Base-by-base conservation (phyloP, 2,329 filamentous ascomycete genomes). In the Colletotrichum phormii region DNA sequence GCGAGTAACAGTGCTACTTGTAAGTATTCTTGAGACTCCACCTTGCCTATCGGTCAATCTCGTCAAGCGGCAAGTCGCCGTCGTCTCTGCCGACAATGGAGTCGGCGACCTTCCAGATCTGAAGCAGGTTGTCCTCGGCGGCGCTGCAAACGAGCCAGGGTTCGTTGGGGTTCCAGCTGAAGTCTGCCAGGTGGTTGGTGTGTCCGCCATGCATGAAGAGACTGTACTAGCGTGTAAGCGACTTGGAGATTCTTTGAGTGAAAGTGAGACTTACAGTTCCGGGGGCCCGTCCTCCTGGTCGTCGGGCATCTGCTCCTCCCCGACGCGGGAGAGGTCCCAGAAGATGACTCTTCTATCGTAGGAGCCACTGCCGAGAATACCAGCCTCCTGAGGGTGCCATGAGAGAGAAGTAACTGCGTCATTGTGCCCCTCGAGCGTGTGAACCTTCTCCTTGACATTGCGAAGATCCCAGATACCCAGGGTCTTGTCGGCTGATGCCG, bases 131-230 rank as follows among this genome's bases (percentile, higher is more conserved):
- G 84, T 99, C 97, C 81, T 99, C 97, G 0, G 96, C 97, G 18
- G 97, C 95, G 74, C 94, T 97, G 82, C 95, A 95, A 76, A 99
- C 94, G 67, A 98, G 90, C 97, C 97, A 99, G 5, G 96, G 95
- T 79, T 98, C 95, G 81, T 97, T 98, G 77, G 91, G 91, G 83
- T 99, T 99, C 96, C 96, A 99, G 84, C 93, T 96, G 80, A 99
- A 99, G 83, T 99, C 97, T 46, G 94, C 95, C 74, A 99, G 91
- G 76, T 97, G 93, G 84, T 98, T 98, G 12, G 97, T 99, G 85
- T 99, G 97, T 37, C 97, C 97, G 74, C 97, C 97, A 79, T 99
- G 97, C 95, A 99, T 98, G 84, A 99, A 99, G 1, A 99, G 86
- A 59, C 94, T 95, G 72, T 6, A 53, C 42, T 65, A 42, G 6